Base-by-base conservation (phyloP, 495 filamentous ascomycete species). In the Trichocladium antarcticum region DNA sequence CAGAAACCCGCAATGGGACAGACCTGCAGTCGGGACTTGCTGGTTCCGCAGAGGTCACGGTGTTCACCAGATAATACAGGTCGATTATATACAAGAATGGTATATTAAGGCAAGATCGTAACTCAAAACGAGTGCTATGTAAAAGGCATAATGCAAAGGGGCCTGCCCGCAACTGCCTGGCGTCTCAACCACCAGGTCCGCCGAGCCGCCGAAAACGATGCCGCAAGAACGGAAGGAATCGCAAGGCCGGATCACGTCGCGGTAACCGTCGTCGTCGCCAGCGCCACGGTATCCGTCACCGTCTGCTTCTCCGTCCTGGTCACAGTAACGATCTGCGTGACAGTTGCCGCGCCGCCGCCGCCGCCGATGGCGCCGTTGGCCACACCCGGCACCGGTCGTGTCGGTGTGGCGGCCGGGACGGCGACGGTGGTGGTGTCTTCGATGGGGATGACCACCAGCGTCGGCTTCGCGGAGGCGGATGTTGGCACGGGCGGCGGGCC, bases 221-320 rank as follows among this genome's bases (percentile, higher is more conserved):
- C 24, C 24, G 24, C 8, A 27, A 27, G 24, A 27, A 27, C 8
- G 4, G 24, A 27, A 27, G 8, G 24, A 27, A 27, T 4, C 3
- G 46, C 15, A 19, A 40, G 19, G 24, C 42, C 14, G 21, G 27
- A 15, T 12, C 20, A 8, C 22, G 22, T 31, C 6, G 24, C 22
- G 11, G 37, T 51, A 27, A 8, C 24, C n/a, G n/a, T n/a, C n/a
- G n/a, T 27, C 8, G 31, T 24, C 31, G 43, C 51, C n/a, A 45
- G 52, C 10, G 54, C 55, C 15, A 45, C 27, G n/a, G 46, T 51
- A 32, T 43, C 53, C 36, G 36, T 43, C 32, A 51, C 43, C 22
- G 37, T 53, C 22, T 54, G 43, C 38, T 49, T 56, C 37, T 46
- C 48, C 16, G 28, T 36, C 10, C 49, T 42, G 14, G 42, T 46